Evolutionary conservation across 2,329 filamentous ascomycete species (phyloP).

Genomic region (Geosmithia putterillii): DNA sequence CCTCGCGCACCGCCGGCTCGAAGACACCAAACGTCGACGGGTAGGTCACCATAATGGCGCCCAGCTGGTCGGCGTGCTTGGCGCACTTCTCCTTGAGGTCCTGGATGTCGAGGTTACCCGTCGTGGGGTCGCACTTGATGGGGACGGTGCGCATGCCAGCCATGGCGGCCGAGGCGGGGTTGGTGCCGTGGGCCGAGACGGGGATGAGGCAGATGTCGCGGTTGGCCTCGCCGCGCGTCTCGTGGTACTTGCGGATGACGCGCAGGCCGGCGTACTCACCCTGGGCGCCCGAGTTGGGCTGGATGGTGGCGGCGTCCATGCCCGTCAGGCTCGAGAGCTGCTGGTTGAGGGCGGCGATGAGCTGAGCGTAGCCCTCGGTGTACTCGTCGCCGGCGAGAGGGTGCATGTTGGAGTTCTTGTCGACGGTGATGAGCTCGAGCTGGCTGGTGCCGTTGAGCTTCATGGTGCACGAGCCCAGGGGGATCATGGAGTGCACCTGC

Average conservation of each 20-base stretch:
- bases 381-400: slow-evolving; percentile 59
- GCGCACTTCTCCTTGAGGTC: slow-evolving; percentile 83
- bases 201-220: slow-evolving; percentile 91
- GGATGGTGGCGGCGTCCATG: slow-evolving; percentile 79
- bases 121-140: slow-evolving; percentile 78
- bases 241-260: slow-evolving; percentile 74
- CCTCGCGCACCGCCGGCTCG: slow-evolving; percentile 77
- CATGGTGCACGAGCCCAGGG: slow-evolving; percentile 94
- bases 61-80: slow-evolving; percentile 75
- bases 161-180: slow-evolving; percentile 92
- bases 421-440: slow-evolving; percentile 53
- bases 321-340: slow-evolving; percentile 77
- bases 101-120: slow-evolving; percentile 77
- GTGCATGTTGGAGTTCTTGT: slow-evolving; percentile 49
- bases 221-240: slow-evolving; percentile 38
- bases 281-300: slow-evolving; percentile 93
- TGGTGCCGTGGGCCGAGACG: slow-evolving; percentile 89
- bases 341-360: slow-evolving; percentile 61
- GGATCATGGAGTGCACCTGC: slow-evolving; percentile 94
- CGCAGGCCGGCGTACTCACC: slow-evolving; percentile 88
- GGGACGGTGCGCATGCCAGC: slow-evolving; percentile 88
- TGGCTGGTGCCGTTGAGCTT: slow-evolving; percentile 91
- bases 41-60: slow-evolving; percentile 94
- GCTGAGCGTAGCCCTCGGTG: slow-evolving; percentile 53
- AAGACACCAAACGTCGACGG: slow-evolving; percentile 93